phyloP scores from a whole-genome alignment of 495 filamentous ascomycete species.

The Usnea hakonensis region DNA sequence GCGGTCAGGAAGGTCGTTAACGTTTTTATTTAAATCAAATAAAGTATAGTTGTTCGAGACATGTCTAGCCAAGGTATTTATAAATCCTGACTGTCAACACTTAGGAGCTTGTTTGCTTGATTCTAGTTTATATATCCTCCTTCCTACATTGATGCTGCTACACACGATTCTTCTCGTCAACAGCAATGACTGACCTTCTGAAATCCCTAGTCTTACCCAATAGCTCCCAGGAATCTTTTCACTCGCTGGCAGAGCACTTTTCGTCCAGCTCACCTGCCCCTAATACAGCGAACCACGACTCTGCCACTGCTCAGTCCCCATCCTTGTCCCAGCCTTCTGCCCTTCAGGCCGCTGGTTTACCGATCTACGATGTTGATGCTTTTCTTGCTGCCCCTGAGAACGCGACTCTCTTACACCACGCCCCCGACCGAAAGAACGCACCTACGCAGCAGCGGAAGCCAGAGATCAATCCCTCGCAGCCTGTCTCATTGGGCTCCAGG shows the following conservation, averaged over 20 bases:
- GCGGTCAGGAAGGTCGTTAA: not conserved
- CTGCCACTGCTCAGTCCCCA: not conserved
- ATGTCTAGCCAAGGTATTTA: not conserved
- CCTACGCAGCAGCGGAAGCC: not conserved
- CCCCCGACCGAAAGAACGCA: not conserved
- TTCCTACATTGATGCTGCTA: not conserved
- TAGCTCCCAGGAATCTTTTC: slow-evolving; percentile 21
- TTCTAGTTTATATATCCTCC: not conserved
- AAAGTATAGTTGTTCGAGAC: not conserved
- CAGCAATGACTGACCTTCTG: slow-evolving; percentile 13
- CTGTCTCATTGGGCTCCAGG: slow-evolving; percentile 19
- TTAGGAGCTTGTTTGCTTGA: not conserved
- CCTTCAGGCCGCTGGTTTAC: slow-evolving; percentile 16
- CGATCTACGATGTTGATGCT: slow-evolving; percentile 16
- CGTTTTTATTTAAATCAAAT: too few species aligned
- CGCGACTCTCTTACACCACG: slow-evolving; percentile 4
- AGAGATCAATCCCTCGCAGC: not conserved
- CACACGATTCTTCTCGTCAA: not conserved
- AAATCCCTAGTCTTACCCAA: slow-evolving; percentile 8
- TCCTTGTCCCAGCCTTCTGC: slow-evolving; percentile 6
- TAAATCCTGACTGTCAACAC: not conserved
- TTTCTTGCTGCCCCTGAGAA: slow-evolving; percentile 19
- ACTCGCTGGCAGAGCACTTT: slow-evolving; percentile 18
- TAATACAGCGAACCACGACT: not conserved
- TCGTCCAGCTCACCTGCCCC: slow-evolving; percentile 3